These are phyloP conservation scores for Pseudofabraea citricarpa DNA, from an alignment of 2,329 filamentous ascomycete genomes.

Conservation along the genomic window DNA sequence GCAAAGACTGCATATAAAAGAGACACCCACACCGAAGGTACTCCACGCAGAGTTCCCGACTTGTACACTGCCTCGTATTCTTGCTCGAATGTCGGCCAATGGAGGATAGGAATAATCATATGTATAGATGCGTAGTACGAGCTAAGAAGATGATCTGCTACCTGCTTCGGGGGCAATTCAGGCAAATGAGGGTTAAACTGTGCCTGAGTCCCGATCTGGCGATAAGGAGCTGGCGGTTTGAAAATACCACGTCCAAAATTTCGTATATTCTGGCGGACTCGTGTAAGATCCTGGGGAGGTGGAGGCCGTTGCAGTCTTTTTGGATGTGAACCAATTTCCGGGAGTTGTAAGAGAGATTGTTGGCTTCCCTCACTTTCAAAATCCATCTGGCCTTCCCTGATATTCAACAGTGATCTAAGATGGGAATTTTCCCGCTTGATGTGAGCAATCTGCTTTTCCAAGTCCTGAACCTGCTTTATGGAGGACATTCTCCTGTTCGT, in stretches of 20 bases:
- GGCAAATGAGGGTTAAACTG: conserved; percentile 51
- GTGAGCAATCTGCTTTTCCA: conserved; percentile 84
- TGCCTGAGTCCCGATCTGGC: conserved; percentile 43
- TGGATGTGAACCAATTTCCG: conserved; percentile 61
- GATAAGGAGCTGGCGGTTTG: conserved; percentile 68
- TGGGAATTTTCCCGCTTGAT: conserved; percentile 76
- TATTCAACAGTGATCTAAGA: conserved; percentile 58
- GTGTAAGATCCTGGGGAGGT: conserved; percentile 62
- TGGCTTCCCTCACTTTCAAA: conserved; percentile 23
- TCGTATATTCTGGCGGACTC: conserved; percentile 68
- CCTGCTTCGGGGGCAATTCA: conserved; percentile 63
- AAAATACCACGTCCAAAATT: conserved; percentile 74
- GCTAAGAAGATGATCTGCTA: conserved; percentile 67
- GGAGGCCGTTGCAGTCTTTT: conserved; percentile 57
- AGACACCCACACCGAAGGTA: conserved; percentile 67
- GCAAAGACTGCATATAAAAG: conserved; percentile 81
- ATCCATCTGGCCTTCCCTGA: conserved; percentile 39
- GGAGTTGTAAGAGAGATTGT: conserved; percentile 51
- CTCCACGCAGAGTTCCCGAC: conserved; percentile 52
- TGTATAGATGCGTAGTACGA: conserved; percentile 76
- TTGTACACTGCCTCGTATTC: conserved; percentile 76
- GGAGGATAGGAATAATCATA: conserved; percentile 75
- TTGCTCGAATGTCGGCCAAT: conserved; percentile 79
- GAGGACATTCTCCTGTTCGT: conserved; percentile 98
- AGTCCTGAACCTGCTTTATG: conserved; percentile 97